Conservation (phyloP, 2,329 filamentous ascomycete genomes). For the Exophiala viscosa region DNA sequence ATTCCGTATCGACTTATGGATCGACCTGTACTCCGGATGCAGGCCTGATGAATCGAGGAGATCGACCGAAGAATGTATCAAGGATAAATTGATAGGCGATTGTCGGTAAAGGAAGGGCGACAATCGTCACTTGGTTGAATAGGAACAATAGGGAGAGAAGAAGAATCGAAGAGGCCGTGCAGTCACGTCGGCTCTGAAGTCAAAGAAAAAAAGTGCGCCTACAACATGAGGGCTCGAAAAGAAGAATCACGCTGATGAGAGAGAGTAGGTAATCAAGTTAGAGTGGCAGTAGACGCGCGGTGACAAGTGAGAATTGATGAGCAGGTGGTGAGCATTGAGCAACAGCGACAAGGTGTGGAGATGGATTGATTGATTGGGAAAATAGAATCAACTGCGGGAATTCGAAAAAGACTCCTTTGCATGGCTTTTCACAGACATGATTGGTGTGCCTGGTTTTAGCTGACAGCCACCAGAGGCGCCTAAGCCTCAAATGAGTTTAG, state of each 20-base stretch:
- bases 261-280: constrained; percentile 4
- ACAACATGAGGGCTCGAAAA: neutral
- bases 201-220: constrained; percentile 6
- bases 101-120: constrained; percentile 37
- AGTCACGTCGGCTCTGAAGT: constrained; percentile 7
- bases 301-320: neutral
- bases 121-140: constrained; percentile 31
- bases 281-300: constrained; percentile 14
- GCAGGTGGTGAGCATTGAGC: neutral
- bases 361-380: neutral
- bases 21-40: neutral
- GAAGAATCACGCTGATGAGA: constrained; percentile 1
- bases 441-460: constrained; percentile 28
- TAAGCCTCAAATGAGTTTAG: constrained; percentile 13
- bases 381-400: neutral
- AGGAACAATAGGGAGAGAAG: constrained; percentile 14
- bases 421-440: constrained; percentile 2
- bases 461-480: constrained; percentile 6
- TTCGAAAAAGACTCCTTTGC: neutral
- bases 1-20: too few species aligned
- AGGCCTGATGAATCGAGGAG: neutral
- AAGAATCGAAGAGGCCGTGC: constrained; percentile 19
- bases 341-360: neutral
- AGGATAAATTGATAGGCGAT: constrained; percentile 23
- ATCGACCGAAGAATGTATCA: constrained; percentile 4